These are phyloP conservation scores for Collybiopsis luxurians DNA, from an alignment of 768 basidiomycete species.

Conservation along the genomic window DNA sequence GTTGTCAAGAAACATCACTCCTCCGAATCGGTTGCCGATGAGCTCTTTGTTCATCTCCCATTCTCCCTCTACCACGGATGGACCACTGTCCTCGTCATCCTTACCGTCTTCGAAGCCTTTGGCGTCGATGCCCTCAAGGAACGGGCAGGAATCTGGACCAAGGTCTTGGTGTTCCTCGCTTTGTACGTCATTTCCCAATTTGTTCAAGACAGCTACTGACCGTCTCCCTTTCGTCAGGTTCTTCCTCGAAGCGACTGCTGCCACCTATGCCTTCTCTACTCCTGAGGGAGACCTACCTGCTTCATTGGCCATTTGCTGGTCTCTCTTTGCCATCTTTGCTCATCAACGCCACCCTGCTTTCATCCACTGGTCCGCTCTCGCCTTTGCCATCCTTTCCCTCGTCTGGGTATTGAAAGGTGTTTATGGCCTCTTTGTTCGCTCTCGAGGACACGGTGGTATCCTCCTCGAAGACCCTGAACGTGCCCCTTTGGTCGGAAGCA, in stretches of 20 bases:
- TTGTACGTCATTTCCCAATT: constrained; percentile 47
- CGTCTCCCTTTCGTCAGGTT: constrained; percentile 42
- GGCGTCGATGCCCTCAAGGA: constrained; percentile 70
- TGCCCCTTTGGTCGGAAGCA: constrained; percentile 66
- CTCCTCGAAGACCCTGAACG: constrained; percentile 84
- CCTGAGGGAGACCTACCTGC: constrained; percentile 91
- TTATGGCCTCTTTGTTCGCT: constrained; percentile 43
- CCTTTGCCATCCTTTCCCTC: constrained; percentile 79
- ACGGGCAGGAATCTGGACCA: constrained; percentile 83
- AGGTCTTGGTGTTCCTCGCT: constrained; percentile 92
- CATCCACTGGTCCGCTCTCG: constrained; percentile 89
- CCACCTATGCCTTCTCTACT: constrained; percentile 92
- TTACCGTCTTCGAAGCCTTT: constrained; percentile 87
- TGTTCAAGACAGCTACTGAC: background rate
- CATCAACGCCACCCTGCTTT: constrained; percentile 67
- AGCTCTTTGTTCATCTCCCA: constrained; percentile 91
- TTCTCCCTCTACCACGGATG: constrained; percentile 96
- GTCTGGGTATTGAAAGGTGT: constrained; percentile 82
- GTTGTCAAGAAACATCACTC: constrained; percentile 85
- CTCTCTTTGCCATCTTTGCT: constrained; percentile 90
- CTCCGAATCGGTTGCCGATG: constrained; percentile 64
- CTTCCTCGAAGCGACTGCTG: constrained; percentile 90
- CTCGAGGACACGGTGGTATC: constrained; percentile 48
- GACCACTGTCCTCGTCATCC: constrained; percentile 79
- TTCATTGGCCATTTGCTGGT: constrained; percentile 87